Conservation (phyloP, 2,329 filamentous ascomycete genomes). For the Colletotrichum sp. region DNA sequence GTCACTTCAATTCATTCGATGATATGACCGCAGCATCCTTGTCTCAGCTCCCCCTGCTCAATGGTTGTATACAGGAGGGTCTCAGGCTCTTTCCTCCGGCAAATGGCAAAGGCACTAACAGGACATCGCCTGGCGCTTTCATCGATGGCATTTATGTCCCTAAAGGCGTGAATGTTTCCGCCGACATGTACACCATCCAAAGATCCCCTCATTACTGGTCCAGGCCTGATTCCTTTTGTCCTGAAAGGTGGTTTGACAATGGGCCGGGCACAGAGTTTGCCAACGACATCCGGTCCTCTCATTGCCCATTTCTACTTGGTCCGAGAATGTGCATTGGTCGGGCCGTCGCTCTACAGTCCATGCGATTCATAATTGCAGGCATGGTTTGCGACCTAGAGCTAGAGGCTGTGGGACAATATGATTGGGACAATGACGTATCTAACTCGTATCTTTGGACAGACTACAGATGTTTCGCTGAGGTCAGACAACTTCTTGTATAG, state of each 20-base stretch:
- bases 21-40: constrained; percentile 26
- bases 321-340: constrained; percentile 36
- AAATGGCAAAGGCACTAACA: constrained; percentile 5
- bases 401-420: background rate
- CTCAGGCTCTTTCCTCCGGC: constrained; percentile 43
- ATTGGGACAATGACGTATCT: background rate
- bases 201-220: constrained; percentile 34
- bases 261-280: constrained; percentile 13
- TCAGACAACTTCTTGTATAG: background rate
- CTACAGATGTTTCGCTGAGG: background rate
- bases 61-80: constrained; percentile 45
- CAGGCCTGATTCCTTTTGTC: constrained; percentile 36
- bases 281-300: constrained; percentile 24
- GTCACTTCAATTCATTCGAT: constrained; percentile 26
- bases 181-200: constrained; percentile 35
- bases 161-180: constrained; percentile 43
- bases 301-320: constrained; percentile 34
- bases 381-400: background rate
- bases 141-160: constrained; percentile 35
- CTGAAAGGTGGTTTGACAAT: constrained; percentile 33
- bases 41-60: constrained; percentile 34
- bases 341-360: constrained; percentile 2
- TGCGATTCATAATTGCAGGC: background rate
- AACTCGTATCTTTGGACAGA: background rate
- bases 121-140: constrained; percentile 15